These are phyloP conservation scores for Arabis hirsuta DNA, from an alignment of 345 rosid species.

Conservation along the genomic window DNA sequence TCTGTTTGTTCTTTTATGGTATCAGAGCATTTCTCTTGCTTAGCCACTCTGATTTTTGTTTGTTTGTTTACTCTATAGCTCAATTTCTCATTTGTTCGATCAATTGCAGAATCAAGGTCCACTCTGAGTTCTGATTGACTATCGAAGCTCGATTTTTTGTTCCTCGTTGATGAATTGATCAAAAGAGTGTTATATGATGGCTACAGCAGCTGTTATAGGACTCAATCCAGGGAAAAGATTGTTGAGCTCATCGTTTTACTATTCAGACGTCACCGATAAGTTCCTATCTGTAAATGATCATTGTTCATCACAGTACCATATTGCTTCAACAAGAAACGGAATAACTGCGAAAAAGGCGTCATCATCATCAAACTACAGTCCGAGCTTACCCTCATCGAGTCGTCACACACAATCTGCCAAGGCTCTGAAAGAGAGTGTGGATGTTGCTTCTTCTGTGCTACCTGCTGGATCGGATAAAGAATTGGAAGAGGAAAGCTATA, in stretches of 20 bases:
- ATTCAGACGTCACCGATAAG: slow-evolving; percentile 64
- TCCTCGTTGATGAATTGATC: slow-evolving; percentile 35
- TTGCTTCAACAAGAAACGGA: slow-evolving; percentile 49
- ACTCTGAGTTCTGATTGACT: slow-evolving; percentile 5
- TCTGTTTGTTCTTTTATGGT: no score
- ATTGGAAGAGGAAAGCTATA: slow-evolving; percentile 49
- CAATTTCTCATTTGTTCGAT: no score
- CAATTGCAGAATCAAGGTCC: slow-evolving; percentile 8
- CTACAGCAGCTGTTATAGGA: slow-evolving; percentile 83
- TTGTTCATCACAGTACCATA: slow-evolving; percentile 49
- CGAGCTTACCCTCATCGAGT: slow-evolving; percentile 53
- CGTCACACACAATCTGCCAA: slow-evolving; percentile 53
- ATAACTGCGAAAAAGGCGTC: slow-evolving; percentile 56
- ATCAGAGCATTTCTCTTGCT: no score
- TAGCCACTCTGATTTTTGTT: no score
- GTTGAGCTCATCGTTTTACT: slow-evolving; percentile 67
- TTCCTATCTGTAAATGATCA: slow-evolving; percentile 50
- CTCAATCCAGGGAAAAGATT: slow-evolving; percentile 78
- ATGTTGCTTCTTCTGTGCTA: slow-evolving; percentile 50
- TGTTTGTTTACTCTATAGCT: no score
- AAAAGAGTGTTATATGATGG: slow-evolving; percentile 61
- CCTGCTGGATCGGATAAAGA: slow-evolving; percentile 45
- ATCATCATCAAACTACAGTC: slow-evolving; percentile 52
- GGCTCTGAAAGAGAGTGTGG: slow-evolving; percentile 66
- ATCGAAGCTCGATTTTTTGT: slow-evolving; percentile 2